Evolutionary conservation across 2,329 filamentous ascomycete genomes (phyloP), one percentile per base, ranked within the genome.

Genomic region (Penicillium sp.): DNA sequence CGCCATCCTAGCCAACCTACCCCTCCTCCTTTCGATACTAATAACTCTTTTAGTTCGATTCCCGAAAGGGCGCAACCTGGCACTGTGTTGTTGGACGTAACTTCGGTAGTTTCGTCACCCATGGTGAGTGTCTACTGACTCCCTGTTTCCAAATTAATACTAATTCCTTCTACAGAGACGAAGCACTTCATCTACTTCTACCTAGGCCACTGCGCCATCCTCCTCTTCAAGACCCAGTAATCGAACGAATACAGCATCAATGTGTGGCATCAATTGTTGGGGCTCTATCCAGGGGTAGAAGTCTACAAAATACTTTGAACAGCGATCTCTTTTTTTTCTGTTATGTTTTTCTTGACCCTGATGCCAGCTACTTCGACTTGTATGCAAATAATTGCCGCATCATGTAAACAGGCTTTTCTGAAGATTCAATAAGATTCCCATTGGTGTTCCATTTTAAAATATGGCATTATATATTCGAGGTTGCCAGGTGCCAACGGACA

Each of bases 111-210:
- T 99, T 98, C 69, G 95, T 99, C 51, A 99, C 95, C 42, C 95
- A 99, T 73, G 93, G 93, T 96, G 85, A 60, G 85, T 16, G 8
- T 19, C 26, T 9, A 42, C n/a, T 13, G 5, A 11, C 31, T n/a
- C 19, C 14, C 31, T 7, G 3, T 39, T 14, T 16, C 11, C 19
- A 3, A 5, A 48, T 19, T 23, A 14, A 53, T 53, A 54, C 71
- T 62, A 23, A 55, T 46, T 3, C 9, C 43, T 37, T 47, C 35
- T 14, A 35, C 80, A 97, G 95, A 98, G 78, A 98, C 95, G 27
- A 98, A 98, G 81, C 95, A 99, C 79, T 99, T 99, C 82, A 97
- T 99, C 76, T 99, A 99, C 82, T 99, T 99, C 82, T 99, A 99
- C 81, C 89, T 99, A 59, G 95, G 95, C 54, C 95, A 98, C 83